Conservation (phyloP, 2,329 filamentous ascomycete genomes). For the Penicillium nordicum region DNA sequence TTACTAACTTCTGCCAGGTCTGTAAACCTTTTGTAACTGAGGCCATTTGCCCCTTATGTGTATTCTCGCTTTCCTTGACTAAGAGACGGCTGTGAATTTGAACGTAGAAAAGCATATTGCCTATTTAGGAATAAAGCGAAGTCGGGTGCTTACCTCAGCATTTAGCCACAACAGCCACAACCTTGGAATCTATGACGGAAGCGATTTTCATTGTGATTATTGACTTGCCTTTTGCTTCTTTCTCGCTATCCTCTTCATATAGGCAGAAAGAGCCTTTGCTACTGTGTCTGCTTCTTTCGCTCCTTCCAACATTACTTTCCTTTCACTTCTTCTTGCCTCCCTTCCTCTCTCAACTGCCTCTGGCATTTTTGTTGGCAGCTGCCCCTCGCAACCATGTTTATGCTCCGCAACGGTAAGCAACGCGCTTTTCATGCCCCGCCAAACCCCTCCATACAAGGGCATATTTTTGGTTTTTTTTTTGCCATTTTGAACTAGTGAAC, state of each 20-base stretch:
- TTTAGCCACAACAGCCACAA: conserved; percentile 12
- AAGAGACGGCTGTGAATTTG: background rate
- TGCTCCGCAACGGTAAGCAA: conserved; percentile 54
- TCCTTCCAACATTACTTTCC: conserved; percentile 2
- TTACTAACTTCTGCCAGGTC: background rate
- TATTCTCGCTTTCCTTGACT: background rate
- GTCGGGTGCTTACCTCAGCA: background rate
- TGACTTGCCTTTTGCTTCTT: background rate
- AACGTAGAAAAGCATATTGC: background rate
- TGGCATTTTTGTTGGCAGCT: conserved; percentile 18
- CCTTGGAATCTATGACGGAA: conserved; percentile 16
- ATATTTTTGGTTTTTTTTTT: background rate
- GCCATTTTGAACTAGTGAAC: background rate
- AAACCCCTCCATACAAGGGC: conserved; percentile 22
- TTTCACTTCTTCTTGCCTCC: conserved; percentile 4
- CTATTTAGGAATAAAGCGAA: background rate
- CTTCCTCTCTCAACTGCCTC: background rate
- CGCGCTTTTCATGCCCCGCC: conserved; percentile 24
- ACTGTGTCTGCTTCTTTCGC: background rate
- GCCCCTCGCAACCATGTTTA: conserved; percentile 49
- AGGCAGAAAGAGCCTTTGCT: conserved; percentile 4
- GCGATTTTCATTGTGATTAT: conserved; percentile 16
- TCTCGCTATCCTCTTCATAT: background rate
- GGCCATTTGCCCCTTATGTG: too few species aligned
- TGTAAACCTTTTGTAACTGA: too few species aligned